phyloP scores from a whole-genome alignment of 192 early-diverging fungal genomes.

The Backusella australiensis region DNA sequence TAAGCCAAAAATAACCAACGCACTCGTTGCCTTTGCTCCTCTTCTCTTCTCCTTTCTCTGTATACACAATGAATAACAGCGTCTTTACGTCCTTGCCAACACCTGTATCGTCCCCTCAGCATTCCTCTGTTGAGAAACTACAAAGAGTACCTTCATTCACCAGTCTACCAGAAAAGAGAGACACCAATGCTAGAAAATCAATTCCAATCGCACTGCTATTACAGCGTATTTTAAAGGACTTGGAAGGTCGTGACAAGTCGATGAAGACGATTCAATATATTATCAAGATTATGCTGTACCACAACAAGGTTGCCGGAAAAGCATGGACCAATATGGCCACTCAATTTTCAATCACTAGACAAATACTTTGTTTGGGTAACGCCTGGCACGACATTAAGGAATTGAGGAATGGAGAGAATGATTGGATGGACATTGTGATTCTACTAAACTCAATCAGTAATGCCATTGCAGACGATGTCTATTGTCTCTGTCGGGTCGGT shows the following conservation, averaged over 20 bases:
- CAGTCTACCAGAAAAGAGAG: not conserved
- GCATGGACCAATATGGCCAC: slow-evolving; percentile 48
- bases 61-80: not conserved
- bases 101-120: not conserved
- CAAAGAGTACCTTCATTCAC: not conserved
- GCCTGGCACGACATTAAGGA: slow-evolving; percentile 64
- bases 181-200: not conserved
- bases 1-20: not conserved
- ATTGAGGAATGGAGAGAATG: slow-evolving; percentile 22
- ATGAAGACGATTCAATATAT: slow-evolving; percentile 77
- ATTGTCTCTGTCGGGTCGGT: slow-evolving; percentile 68
- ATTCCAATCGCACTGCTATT: slow-evolving; percentile 16
- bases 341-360: slow-evolving; percentile 71
- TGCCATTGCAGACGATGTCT: slow-evolving; percentile 75
- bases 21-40: not conserved
- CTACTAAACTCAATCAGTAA: slow-evolving; percentile 39
- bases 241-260: slow-evolving; percentile 86
- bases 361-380: slow-evolving; percentile 70
- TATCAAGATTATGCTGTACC: slow-evolving; percentile 65
- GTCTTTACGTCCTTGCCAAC: not conserved
- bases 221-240: slow-evolving; percentile 60
- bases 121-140: not conserved
- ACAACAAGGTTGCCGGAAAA: slow-evolving; percentile 29
- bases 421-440: slow-evolving; percentile 5
- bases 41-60: not conserved